Percentiles rank a stretch among this genome's conserved stretches.
Conservation (phyloP, 192 early-diverging fungal genomes). For the Jimgerdemannia flammicorona region DNA sequence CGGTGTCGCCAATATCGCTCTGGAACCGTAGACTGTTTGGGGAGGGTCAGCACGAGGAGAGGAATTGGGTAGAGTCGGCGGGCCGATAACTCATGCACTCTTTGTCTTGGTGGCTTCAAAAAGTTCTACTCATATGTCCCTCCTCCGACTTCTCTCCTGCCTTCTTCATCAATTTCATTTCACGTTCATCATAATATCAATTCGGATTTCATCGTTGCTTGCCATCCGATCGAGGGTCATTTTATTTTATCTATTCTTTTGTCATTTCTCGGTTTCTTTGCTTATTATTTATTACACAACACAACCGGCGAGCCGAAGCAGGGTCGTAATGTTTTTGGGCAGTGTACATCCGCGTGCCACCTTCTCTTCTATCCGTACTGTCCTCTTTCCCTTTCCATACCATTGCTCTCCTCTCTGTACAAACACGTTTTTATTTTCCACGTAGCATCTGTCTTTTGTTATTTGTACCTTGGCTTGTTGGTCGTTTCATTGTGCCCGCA, state of each 20-base stretch:
- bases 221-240: not conserved
- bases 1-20: too few species aligned
- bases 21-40: not conserved
- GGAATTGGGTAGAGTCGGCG: not conserved
- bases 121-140: not conserved
- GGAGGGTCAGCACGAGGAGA: not conserved
- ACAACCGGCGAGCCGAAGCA: not conserved
- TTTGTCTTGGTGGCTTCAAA: not conserved
- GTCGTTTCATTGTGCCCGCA: not conserved
- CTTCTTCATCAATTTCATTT: not conserved
- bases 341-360: not conserved
- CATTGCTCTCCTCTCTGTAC: not conserved
- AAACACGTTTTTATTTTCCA: not conserved
- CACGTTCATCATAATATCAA: not conserved
- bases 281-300: not conserved
- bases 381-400: too few species aligned
- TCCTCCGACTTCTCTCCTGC: not conserved
- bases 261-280: not conserved
- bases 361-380: not conserved
- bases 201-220: not conserved
- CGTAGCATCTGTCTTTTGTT: not conserved
- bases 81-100: not conserved
- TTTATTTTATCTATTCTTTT: not conserved
- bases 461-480: not conserved
- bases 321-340: not conserved